A percentile compares a stretch with the other conserved stretches of the same genome.
Conservation (phyloP, 352 stramenopile genomes). For the Globisporangium solare region DNA sequence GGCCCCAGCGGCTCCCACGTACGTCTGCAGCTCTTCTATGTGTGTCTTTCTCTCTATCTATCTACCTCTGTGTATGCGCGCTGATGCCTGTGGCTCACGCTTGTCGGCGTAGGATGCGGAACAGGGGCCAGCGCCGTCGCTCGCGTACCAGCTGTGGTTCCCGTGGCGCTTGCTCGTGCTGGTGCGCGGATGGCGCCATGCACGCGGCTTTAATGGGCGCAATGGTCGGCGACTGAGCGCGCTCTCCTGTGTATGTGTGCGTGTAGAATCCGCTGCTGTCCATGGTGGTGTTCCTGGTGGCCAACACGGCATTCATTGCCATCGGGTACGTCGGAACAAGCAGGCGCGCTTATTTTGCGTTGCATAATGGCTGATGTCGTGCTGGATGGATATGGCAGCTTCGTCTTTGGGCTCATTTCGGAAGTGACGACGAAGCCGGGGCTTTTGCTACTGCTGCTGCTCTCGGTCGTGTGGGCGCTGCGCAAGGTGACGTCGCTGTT, state of each 20-base stretch:
- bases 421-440: constrained; percentile 48
- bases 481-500: constrained; percentile 54
- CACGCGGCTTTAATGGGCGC: no score
- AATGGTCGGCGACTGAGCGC: not conserved
- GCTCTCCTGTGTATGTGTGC: not conserved
- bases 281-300: constrained; percentile 39
- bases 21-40: not conserved
- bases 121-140: constrained; percentile 13
- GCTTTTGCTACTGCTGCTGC: constrained; percentile 39
- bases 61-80: not conserved
- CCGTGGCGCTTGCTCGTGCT: constrained; percentile 57
- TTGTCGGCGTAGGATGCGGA: not conserved
- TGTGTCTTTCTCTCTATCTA: no score
- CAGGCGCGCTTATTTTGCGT: not conserved
- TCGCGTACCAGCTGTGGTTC: constrained; percentile 70
- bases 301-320: constrained; percentile 57
- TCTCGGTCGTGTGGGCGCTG: constrained; percentile 25
- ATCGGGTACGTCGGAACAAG: constrained; percentile 27
- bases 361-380: not conserved
- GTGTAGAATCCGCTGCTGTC: constrained; percentile 55
- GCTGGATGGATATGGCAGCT: constrained; percentile 14
- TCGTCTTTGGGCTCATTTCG: constrained; percentile 45
- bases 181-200: constrained; percentile 16
- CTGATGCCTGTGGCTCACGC: not conserved
- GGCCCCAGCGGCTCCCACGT: constrained; percentile 5